Conservation (phyloP, 192 early-diverging fungal genomes). For the Entomortierella parvispora region DNA sequence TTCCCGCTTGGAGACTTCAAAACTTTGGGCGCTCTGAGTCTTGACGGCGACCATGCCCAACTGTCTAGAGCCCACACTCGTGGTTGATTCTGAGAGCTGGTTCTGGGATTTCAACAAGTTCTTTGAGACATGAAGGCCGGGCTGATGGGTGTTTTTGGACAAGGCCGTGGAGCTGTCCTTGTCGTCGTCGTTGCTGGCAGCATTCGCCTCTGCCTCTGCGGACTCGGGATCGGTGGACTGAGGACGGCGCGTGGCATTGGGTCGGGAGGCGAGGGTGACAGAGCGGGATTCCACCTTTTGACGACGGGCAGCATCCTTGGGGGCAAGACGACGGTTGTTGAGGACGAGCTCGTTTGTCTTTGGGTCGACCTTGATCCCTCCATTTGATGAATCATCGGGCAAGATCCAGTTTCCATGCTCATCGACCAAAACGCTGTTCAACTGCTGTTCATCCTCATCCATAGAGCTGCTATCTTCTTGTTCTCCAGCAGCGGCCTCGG, state of each 20-base stretch:
- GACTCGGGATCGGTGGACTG: background rate
- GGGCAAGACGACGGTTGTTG: constrained; percentile 44
- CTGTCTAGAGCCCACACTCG: constrained; percentile 12
- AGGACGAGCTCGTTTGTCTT: constrained; percentile 48
- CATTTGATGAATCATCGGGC: constrained; percentile 1
- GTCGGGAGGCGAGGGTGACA: constrained; percentile 20
- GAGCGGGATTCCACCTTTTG: constrained; percentile 46
- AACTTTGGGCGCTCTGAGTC: constrained; percentile 17
- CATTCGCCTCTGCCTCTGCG: background rate
- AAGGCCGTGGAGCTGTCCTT: background rate
- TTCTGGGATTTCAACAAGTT: constrained; percentile 40
- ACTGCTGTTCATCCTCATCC: constrained; percentile 34
- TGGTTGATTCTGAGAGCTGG: constrained; percentile 18
- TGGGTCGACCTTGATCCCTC: constrained; percentile 38
- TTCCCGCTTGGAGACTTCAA: constrained; percentile 26
- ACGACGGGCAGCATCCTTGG: constrained; percentile 47
- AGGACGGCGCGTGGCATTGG: constrained; percentile 11
- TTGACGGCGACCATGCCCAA: background rate
- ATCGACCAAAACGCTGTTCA: constrained; percentile 40
- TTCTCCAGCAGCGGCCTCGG: constrained; percentile 4
- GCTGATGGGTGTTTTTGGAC: constrained; percentile 18
- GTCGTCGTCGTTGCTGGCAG: background rate
- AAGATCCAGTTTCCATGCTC: constrained; percentile 49
- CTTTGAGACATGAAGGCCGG: constrained; percentile 8
- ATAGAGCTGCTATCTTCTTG: constrained; percentile 23